These are phyloP conservation scores for Alternaria atra DNA, from an alignment of 2,329 filamentous ascomycete genomes.

Conservation along the genomic window DNA sequence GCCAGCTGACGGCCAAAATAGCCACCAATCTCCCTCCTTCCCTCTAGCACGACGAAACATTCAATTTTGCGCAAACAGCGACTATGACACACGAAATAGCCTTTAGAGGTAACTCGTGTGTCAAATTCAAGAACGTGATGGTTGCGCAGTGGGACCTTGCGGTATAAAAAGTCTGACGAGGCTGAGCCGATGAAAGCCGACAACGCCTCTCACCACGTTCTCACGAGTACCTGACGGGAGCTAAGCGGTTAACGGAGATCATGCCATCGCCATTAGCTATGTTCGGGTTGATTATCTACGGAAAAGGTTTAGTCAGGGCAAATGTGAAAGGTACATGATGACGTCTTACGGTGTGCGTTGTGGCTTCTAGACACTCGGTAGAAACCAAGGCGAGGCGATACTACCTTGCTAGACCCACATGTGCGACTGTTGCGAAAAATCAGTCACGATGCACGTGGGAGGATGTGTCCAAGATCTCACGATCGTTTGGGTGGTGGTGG, in stretches of 20 bases:
- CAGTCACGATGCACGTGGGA: slow-evolving; percentile 22
- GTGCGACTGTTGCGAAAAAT: slow-evolving; percentile 18
- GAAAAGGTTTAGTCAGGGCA: slow-evolving; percentile 9
- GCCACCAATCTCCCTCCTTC: slow-evolving; percentile 22
- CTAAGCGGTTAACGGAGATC: slow-evolving; percentile 23
- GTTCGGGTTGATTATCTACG: not conserved
- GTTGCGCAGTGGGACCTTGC: slow-evolving; percentile 18
- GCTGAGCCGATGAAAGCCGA: slow-evolving; percentile 22
- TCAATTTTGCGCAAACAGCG: slow-evolving; percentile 12
- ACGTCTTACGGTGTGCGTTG: slow-evolving; percentile 19
- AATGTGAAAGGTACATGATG: slow-evolving; percentile 5
- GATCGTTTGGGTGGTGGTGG: slow-evolving; percentile 14
- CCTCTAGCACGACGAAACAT: slow-evolving; percentile 21
- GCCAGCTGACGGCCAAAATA: slow-evolving; percentile 2
- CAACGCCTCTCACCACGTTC: not conserved
- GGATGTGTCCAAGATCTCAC: slow-evolving; percentile 10
- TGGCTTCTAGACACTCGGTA: slow-evolving; percentile 2
- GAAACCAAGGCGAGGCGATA: not conserved
- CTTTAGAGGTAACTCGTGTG: slow-evolving; percentile 32
- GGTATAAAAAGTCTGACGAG: slow-evolving; percentile 11
- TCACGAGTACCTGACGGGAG: slow-evolving; percentile 8
- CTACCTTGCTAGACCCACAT: slow-evolving; percentile 20
- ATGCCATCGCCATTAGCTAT: slow-evolving; percentile 8
- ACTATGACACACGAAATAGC: slow-evolving; percentile 39
- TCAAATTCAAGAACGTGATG: slow-evolving; percentile 22